Base-by-base conservation (phyloP, 2,329 filamentous ascomycete species). In the Aspergillus quadrilineatus region DNA sequence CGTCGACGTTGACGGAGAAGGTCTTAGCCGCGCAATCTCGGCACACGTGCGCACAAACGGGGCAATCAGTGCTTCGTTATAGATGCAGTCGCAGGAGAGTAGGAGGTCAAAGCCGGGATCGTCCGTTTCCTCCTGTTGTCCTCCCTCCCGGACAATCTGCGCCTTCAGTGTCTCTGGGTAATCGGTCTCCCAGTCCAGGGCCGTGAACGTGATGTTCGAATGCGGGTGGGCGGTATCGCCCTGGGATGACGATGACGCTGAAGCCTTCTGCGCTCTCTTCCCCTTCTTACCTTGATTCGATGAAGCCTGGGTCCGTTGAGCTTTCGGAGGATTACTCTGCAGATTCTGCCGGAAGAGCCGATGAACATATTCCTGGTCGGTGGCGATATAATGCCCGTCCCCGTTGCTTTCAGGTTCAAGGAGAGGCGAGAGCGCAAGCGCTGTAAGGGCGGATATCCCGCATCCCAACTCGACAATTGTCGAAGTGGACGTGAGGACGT, bases 81-180 rank as follows among this genome's bases (percentile, higher is more conserved):
- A 99, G 64, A 99, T 88, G 73, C 92, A 97, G 73, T 99, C 94
- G 69, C 91, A 96, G 4, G 92, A 91, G 36, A 97, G 71, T 9
- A 97, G 79, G 12, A 86, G 75, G 66, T 95, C 89, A 63, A 94
- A 88, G 56, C 82, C 80, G 3, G 55, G 60, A 46, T 70, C 66
- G 64, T 22, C 22, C 22, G 69, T 53, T 60, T 67, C 56, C 51
- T 67, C 36, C 14, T 56, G 45, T 6, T 29, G 12, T 12, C 49
- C 12, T 50, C 46, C 8, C 51, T 29, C 28, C 37, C 28, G 26
- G 6, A 22, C 39, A 15, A 82, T 70, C 46, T 77, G 67, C 6
- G 63, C 55, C n/a, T 69, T 71, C 12, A 78, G 56, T 7, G 63
- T 65, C 1, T 56, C 63, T 0, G 73, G 71, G 2, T 67, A 74